Evolutionary conservation across 1,139 yeast species (phyloP), one percentile per base, ranked within the genome.

Genomic region (Debaryomyces nepalensis): DNA sequence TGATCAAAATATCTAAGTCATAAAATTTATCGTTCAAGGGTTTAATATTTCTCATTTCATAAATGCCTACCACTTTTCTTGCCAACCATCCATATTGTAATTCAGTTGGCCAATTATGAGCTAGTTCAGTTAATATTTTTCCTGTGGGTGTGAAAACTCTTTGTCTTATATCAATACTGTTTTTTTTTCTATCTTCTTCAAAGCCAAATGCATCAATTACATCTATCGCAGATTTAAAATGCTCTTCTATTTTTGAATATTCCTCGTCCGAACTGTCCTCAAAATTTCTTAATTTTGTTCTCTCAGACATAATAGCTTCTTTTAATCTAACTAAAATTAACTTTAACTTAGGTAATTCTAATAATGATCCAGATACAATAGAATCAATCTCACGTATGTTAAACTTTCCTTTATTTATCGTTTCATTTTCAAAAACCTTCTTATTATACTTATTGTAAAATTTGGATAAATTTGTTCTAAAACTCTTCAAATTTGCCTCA

Each of bases 121-220:
- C 95, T 19, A 90, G 62, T 55, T 89, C 97, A 0, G 95, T 84
- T 33, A 91, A 66, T 2, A 91, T 76, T 58, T 88, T 89, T 0
- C 97, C 98, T 0, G 96, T 84, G 1, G 97, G 96, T 0, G 97
- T 90, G 58, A 90, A 88, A 0, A 89, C 81, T 47, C 97, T 73
- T 33, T 81, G 75, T 19, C 40, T 48, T 50, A 71, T 76, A 47
- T 77, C 79, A 11, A 81, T 75, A 39, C 61, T 66, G 43, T 66
- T 48, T 9, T 51, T 46, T 8, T 48, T 45, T 16, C 24, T 39
- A 19, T 47, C 50, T 19, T 70, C 73, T 32, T 74, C 74, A 27
- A 73, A 78, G 1, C 95, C 96, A 67, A 90, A 90, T 0, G 97
- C 87, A 54, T 88, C 87, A 23, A 90, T 84, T 0, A 89, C 84